Base-by-base conservation (phyloP, 176 grass and related monocot genomes). In the Carex cristatella region DNA sequence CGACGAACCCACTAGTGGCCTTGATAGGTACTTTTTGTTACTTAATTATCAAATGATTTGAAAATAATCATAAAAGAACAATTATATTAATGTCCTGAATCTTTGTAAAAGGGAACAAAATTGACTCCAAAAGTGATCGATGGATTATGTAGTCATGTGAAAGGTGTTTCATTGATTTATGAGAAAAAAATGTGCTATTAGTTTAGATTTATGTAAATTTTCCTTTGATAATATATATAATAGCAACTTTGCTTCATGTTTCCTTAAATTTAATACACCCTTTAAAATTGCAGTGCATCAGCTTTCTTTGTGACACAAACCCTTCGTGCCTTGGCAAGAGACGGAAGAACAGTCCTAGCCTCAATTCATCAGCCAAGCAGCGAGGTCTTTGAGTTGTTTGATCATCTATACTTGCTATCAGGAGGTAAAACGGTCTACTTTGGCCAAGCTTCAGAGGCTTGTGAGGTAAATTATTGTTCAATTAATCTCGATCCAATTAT, bases 221-320 rank as follows among this genome's bases (percentile, higher is more conserved):
- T 30, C 49, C 46, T 78, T 32, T 57, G 38, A 46, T 19, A 72
- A 23, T 23, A 23, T 23, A 23, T 23, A 23, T 23, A 23, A 72
- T 23, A 18, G 69, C 40, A 46, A 44, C 3, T 70, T 70, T 4
- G 18, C 0, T 55, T 77, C 11, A 54, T 56, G 46, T 32, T 77
- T 77, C 56, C 23, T 55, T 77, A 56, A 75, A 77, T 55, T 77
- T 33, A 75, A 77, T 31, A 13, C 62, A 12, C 18, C 11, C 69
- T 33, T 59, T 6, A 18, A 64, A 11, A 82, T 71, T 88, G 48
- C 88, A 99, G 97, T 83, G 94, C 97, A 10, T 99, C 97, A 61
- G 97, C 97, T 38, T 99, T 99, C 91, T 99, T 99, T 65, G 97
- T 99, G 85, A 99, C 91, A 10, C 93, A 99, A 90, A 99, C 97